Evolutionary conservation across 2,329 filamentous ascomycete genomes (phyloP), one percentile per base, ranked within the genome.

Genomic region (Pyrenophora graminea): DNA sequence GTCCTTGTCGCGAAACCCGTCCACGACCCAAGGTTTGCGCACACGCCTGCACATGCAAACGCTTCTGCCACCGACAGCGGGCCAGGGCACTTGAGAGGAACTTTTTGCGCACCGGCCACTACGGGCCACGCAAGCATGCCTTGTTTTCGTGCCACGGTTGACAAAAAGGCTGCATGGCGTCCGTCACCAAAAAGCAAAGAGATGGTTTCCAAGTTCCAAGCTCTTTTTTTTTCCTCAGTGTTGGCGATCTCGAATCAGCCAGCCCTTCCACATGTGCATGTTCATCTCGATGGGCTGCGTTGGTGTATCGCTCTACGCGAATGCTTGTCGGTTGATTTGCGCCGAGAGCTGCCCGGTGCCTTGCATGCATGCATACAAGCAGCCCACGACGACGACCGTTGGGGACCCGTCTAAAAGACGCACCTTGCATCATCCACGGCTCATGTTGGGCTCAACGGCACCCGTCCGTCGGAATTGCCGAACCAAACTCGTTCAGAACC

Each of bases 61-160:
- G 9, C 37, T 23, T 18, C 30, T 30, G 3, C 17, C 3, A 27
- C 31, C 42, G 19, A 41, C 33, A 43, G 45, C 39, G 25, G 39
- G 7, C 21, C 18, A 19, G 13, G 32, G 10, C 25, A 30, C 5
- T n/a, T 7, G 27, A 7, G 32, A 5, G 19, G 21, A 17, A 17
- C 27, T 4, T 30, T 3, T 27, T 30, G 23, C 43, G 18, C 48
- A 39, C 48, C 1, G 41, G 42, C 15, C 37, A 38, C 31, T 25
- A 25, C 25, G 37, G 45, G 41, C 47, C 48, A 47, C 48, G 44
- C 38, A 47, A 46, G 15, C 44, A 17, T 17, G 33, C 31, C 4
- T 21, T 4, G 32, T 7, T 15, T 38, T 34, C 23, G 13, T 33
- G 21, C 25, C 33, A 27, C n/a, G 17, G 38, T 39, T 43, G 21